Evolutionary conservation across 495 filamentous ascomycete genomes (phyloP).

Genomic region (Xylaria bambusicola): DNA sequence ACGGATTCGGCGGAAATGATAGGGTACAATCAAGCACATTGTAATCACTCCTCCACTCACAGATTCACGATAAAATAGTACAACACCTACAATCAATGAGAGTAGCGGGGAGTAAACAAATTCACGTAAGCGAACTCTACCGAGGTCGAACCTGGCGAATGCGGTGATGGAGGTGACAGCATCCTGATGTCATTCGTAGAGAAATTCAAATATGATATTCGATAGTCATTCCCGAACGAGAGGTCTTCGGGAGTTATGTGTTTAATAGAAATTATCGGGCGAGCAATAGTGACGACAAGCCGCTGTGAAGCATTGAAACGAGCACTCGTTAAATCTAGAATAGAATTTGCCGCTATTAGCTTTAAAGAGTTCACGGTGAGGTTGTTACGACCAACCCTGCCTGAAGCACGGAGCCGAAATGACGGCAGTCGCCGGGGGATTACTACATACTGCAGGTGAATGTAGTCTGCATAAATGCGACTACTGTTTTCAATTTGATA

Average conservation of each 20-base stretch:
- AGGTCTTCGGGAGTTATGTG: no score
- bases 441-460: not conserved
- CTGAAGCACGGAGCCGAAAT: not conserved
- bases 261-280: no score
- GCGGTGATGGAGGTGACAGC: not conserved
- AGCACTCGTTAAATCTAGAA: not conserved
- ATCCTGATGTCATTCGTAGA: not conserved
- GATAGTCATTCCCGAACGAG: no score
- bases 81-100: no score
- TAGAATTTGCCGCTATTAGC: conserved; percentile 11
- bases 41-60: no score
- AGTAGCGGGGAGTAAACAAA: no score
- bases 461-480: not conserved
- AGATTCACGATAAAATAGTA: no score
- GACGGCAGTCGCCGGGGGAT: not conserved
- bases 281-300: not conserved
- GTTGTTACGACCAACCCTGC: not conserved
- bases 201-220: no score
- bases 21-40: no score
- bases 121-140: no score
- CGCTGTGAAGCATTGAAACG: not conserved
- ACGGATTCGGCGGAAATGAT: not conserved
- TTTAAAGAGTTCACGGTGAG: not conserved
- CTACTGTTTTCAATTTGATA: not conserved
- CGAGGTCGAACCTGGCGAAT: no score